Evolutionary conservation across 306 rosid species (phyloP).

Genomic region (Corylus avellana): DNA sequence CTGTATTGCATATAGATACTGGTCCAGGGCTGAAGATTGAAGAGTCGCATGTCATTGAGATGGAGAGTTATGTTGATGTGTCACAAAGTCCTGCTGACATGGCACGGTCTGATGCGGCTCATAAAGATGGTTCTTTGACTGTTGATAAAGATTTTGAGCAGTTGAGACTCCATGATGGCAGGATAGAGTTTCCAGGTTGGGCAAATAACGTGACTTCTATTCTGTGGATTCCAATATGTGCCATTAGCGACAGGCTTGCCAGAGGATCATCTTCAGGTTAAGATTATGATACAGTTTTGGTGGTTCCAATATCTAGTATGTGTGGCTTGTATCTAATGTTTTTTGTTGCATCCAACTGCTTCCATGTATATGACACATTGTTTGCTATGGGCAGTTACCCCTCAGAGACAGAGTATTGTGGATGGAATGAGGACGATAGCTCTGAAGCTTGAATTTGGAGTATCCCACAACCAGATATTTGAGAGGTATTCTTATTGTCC

Average conservation of each 20-base stretch:
- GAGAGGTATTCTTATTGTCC: slow-evolving; percentile 60
- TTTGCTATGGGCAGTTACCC: slow-evolving; percentile 56
- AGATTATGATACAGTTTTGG: slow-evolving; percentile 34
- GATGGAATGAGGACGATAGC: slow-evolving; percentile 99
- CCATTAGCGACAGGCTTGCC: slow-evolving; percentile 67
- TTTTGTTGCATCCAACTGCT: slow-evolving; percentile 15
- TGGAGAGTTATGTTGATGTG: slow-evolving; percentile 59
- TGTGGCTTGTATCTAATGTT: slow-evolving; percentile 18
- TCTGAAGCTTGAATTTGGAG: slow-evolving; percentile 93
- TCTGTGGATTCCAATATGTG: slow-evolving; percentile 84
- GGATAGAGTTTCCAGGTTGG: slow-evolving; percentile 94
- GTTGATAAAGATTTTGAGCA: slow-evolving; percentile 52
- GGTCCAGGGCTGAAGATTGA: slow-evolving; percentile 93
- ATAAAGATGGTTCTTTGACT: slow-evolving; percentile 39
- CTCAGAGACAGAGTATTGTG: slow-evolving; percentile 82
- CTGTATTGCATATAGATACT: slow-evolving; percentile 87
- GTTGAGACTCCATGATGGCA: slow-evolving; percentile 59
- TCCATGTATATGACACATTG: slow-evolving; percentile 27
- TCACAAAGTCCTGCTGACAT: slow-evolving; percentile 41
- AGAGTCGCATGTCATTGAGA: slow-evolving; percentile 69
- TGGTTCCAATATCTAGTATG: slow-evolving; percentile 3
- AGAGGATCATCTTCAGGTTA: slow-evolving; percentile 95
- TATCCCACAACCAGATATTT: slow-evolving; percentile 80
- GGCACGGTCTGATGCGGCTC: slow-evolving; percentile 42
- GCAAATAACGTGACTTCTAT: slow-evolving; percentile 77